Base-by-base conservation (phyloP, 2,329 filamentous ascomycete genomes). In the Cryphonectria radicalis region DNA sequence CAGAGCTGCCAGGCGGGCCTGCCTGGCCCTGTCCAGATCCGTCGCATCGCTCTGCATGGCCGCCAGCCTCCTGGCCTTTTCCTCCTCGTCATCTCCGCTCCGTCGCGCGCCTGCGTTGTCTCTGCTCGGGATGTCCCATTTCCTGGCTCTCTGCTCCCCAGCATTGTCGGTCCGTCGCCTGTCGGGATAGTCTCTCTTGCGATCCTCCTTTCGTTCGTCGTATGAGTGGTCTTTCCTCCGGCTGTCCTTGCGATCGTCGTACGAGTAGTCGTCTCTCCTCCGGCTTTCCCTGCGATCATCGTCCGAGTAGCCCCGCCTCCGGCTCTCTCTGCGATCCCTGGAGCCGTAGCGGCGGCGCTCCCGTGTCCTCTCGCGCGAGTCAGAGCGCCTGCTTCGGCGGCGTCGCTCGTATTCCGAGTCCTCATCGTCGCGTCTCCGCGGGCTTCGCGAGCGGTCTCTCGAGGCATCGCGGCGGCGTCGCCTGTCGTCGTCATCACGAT, bases 31-130 rank as follows among this genome's bases (percentile, higher is more conserved):
- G 76, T 95, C 92, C 64, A 97, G 83, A 14, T 91, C 88, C 0
- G 85, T 86, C 5, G 92, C 92, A 40, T 90, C 91, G 25, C 87
- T 86, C 78, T 93, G 91, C 92, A 94, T 94, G 11, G 89, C 90
- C 22, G 90, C 91, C 25, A 94, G 81, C 78, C 90, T 93, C 35
- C 87, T 86, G 17, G 90, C 89, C n/a, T 86, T 85, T 73, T 92
- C 90, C 32, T 88, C 87, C 28, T 86, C 86, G 8, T 78, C 80
- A 4, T 81, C 80, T 22, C 75, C 65, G 69, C 73, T 6, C 69
- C 71, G 25, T 70, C 74, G 43, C 70, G 73, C 32, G 53, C 66
- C 5, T 42, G 57, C 19, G 59, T 25, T 43, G 43, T 53, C 28
- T 28, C 63, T 28, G 25, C 63, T 53, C 10, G 6, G 14, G 3